A percentile compares a stretch with the other conserved stretches of the same genome.
Conservation (phyloP, 805 yeast genomes). For the Ogataea nonfermentans region DNA sequence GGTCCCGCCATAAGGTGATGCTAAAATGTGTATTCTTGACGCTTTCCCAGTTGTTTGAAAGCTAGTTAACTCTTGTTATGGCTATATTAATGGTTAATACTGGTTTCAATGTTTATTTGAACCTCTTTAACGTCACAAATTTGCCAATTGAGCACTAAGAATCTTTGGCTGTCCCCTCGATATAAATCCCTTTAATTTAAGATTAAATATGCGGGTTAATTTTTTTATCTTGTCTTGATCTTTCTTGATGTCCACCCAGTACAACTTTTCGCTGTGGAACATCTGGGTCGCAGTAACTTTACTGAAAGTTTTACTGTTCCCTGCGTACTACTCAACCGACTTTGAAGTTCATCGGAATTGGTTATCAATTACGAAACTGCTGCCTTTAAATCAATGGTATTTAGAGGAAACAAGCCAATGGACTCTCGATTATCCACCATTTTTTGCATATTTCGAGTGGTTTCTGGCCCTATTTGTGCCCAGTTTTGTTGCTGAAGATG, state of each 20-base stretch:
- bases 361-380: slow-evolving; percentile 81
- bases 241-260: slow-evolving; percentile 14
- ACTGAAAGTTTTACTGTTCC: slow-evolving; percentile 60
- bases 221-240: background rate
- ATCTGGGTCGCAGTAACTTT: slow-evolving; percentile 63
- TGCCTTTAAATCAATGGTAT: slow-evolving; percentile 84
- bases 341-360: slow-evolving; percentile 97
- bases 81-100: no score
- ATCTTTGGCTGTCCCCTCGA: background rate
- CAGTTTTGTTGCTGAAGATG: slow-evolving; percentile 57
- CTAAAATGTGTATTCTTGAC: background rate
- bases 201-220: background rate
- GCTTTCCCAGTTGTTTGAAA: no score
- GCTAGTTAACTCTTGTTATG: no score
- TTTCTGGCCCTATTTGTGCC: slow-evolving; percentile 71
- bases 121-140: no score
- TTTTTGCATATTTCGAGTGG: slow-evolving; percentile 96
- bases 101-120: no score
- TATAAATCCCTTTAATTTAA: slow-evolving; percentile 1
- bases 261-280: slow-evolving; percentile 56
- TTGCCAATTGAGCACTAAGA: background rate
- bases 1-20: slow-evolving; percentile 10
- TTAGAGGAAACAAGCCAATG: slow-evolving; percentile 74
- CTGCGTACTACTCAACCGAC: slow-evolving; percentile 91
- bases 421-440: slow-evolving; percentile 98